These are phyloP conservation scores for Botryotinia calthae DNA, from an alignment of 2,329 filamentous ascomycete species.

Conservation along the genomic window DNA sequence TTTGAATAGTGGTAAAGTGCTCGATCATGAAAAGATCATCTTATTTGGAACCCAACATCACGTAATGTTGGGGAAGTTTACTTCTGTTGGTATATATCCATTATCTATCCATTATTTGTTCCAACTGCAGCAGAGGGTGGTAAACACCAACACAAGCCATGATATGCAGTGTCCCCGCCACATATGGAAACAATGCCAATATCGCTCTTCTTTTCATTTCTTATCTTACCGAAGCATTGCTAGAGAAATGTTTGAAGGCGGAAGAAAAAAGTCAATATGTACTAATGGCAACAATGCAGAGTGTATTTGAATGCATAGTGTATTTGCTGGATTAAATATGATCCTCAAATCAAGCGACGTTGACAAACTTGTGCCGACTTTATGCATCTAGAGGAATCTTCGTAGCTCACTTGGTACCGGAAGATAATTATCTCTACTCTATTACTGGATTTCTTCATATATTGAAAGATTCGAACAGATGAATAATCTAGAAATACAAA, in stretches of 20 bases:
- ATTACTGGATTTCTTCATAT: not conserved
- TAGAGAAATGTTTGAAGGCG: too few relatives aligned
- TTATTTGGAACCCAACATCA: not conserved
- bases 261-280: too few relatives aligned
- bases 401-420: not conserved
- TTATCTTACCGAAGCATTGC: too few relatives aligned
- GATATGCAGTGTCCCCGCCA: not conserved
- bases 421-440: not conserved
- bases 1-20: not conserved
- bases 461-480: not conserved
- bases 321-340: not conserved
- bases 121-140: not conserved
- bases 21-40: fast-evolving
- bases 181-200: not conserved
- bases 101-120: not conserved
- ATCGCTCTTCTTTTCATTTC: too few relatives aligned
- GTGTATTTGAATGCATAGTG: not conserved
- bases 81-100: not conserved
- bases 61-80: not conserved
- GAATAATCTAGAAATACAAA: too few relatives aligned
- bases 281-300: too few relatives aligned
- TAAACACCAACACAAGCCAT: not conserved
- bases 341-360: not conserved
- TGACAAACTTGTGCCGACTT: not conserved
- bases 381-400: not conserved